Evolutionary conservation across 768 basidiomycete genomes (phyloP), one percentile per base, ranked within the genome.

Genomic region (Phaffia tasmanica): DNA sequence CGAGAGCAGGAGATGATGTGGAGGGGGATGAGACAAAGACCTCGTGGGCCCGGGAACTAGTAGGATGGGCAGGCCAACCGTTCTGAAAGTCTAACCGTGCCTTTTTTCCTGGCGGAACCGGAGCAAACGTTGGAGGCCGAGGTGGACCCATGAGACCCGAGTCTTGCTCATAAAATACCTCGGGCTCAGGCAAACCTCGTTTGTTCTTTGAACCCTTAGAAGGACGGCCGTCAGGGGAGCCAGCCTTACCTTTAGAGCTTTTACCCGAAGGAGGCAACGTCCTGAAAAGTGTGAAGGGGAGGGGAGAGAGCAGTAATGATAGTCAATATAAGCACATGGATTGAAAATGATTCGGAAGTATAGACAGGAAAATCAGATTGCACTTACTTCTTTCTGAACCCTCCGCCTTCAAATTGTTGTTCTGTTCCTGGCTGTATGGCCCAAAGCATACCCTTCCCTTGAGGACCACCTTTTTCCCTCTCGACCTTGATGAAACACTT

Each of bases 381-480:
- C 46, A 68, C 62, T 29, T 19, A 64, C 67, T 58, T 69, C 62
- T 74, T 73, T 19, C 70, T 62, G 64, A 74, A 92, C n/a, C 85
- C 85, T 46, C 89, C 89, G 48, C 83, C 85, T 66, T 83, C 81
- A 72, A 94, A 94, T 71, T 90, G 91, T 27, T 84, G 83, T 56
- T 90, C 74, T 73, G 89, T 88, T 63, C 86, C 84, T 66, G 88
- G 85, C 75, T 83, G 86, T 69, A 93, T 88, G 2, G 87, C 87
- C 91, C 91, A 93, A 46, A 86, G 82, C 27, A 88, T 88, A 57
- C 89, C 83, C 46, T 91, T 89, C 46, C 87, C 82, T 29, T 69
- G 70, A 9, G 84, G 81, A 16, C 86, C 83, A 67, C 88, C 75
- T 49, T 61, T 61, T 5, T 72, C 63, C 1, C 74, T 70, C 67